phyloP scores from a whole-genome alignment of 225 moss, liverwort and hornwort species.

The Pseudoscleropodium purum region DNA sequence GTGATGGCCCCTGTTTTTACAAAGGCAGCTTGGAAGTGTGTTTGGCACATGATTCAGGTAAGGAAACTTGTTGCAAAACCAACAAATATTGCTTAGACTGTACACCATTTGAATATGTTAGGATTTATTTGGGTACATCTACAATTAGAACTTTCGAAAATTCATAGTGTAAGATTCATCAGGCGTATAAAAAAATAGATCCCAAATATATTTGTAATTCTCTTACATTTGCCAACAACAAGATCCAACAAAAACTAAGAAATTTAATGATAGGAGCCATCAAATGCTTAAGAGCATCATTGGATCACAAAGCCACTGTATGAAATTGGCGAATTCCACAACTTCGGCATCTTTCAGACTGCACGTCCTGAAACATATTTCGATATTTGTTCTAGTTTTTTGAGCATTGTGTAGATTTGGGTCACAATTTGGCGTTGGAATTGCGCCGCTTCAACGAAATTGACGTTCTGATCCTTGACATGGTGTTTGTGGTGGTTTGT shows the following conservation, averaged over 20 bases:
- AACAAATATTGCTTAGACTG: neutral
- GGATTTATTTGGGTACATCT: neutral
- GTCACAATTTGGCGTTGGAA: neutral
- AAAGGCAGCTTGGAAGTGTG: constrained; percentile 31
- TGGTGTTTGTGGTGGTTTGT: neutral
- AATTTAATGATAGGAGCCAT: neutral
- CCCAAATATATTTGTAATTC: neutral
- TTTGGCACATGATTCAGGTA: constrained; percentile 47
- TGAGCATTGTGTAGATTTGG: neutral
- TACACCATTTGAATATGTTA: neutral
- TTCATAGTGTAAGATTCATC: neutral
- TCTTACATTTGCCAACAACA: neutral
- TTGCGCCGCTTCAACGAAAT: neutral
- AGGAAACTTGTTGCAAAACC: neutral
- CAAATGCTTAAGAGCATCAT: neutral
- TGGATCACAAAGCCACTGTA: neutral
- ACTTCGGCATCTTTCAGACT: neutral
- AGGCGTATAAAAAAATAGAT: too few species aligned
- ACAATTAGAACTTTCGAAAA: too few species aligned
- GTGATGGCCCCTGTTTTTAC: constrained; percentile 49
- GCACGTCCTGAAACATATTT: neutral
- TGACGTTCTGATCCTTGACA: neutral
- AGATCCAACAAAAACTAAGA: neutral
- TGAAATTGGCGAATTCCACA: neutral
- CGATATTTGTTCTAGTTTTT: neutral